Evolutionary conservation across 225 moss, liverwort and hornwort genomes (phyloP).

Genomic region (Neckera pumila): DNA sequence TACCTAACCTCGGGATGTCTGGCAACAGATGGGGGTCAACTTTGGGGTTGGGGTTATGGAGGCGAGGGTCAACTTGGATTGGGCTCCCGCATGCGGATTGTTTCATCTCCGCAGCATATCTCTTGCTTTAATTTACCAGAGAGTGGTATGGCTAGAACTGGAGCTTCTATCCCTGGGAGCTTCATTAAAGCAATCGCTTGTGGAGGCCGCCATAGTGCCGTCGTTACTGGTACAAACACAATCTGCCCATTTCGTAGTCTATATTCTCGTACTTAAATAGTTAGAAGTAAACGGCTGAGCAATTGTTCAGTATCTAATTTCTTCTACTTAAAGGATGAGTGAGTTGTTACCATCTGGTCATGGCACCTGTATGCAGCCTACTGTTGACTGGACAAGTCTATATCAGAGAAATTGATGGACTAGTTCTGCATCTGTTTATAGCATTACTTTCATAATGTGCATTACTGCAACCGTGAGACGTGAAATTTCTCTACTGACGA

Average conservation of each 20-base stretch:
- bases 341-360: background rate
- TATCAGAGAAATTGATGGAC: background rate
- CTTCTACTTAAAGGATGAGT: background rate
- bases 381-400: background rate
- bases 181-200: conserved; percentile 66
- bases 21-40: conserved; percentile 63
- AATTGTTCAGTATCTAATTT: background rate
- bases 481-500: background rate
- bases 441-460: background rate
- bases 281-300: background rate
- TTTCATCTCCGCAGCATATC: conserved; percentile 66
- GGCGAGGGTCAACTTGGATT: conserved; percentile 95
- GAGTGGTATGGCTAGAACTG: background rate
- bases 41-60: conserved; percentile 99
- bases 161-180: conserved; percentile 27
- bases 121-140: conserved; percentile 31
- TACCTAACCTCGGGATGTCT: background rate
- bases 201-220: conserved; percentile 94
- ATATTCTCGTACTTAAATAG: background rate
- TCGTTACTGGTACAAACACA: conserved; percentile 55
- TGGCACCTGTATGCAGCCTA: background rate
- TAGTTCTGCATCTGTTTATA: background rate
- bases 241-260: background rate
- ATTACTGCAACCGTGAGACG: background rate
- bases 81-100: conserved; percentile 64